A percentile compares a stretch with the other conserved stretches of the same genome.
Evolutionary conservation across 352 stramenopile species (phyloP).

Genomic region (Globisporangium spiculum): DNA sequence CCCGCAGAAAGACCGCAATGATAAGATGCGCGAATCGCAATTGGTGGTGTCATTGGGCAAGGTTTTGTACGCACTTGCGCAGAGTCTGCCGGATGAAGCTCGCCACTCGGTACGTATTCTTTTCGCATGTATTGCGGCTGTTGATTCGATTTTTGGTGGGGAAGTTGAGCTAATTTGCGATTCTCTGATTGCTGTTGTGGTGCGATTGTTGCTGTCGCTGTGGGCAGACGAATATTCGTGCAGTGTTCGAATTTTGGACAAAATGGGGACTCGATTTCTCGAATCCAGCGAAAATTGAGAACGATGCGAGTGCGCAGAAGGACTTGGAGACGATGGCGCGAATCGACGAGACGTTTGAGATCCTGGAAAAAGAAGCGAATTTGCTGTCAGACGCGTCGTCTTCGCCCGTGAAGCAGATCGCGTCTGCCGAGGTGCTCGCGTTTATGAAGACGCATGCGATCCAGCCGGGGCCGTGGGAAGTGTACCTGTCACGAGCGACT

Average conservation of each 20-base stretch:
- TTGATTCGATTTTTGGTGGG: background rate
- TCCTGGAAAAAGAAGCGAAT: constrained; percentile 53
- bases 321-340: constrained; percentile 44
- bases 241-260: constrained; percentile 80
- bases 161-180: constrained; percentile 9
- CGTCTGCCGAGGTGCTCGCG: constrained; percentile 58
- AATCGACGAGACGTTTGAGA: constrained; percentile 63
- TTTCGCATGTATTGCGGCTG: background rate
- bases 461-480: constrained; percentile 73
- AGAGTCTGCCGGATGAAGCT: constrained; percentile 58
- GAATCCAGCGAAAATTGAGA: constrained; percentile 23
- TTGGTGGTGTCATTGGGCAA: constrained; percentile 68
- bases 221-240: constrained; percentile 58
- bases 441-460: constrained; percentile 82
- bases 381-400: constrained; percentile 57
- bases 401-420: constrained; percentile 62
- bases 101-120: constrained; percentile 59
- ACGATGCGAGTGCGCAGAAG: constrained; percentile 28
- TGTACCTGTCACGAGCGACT: constrained; percentile 69
- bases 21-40: constrained; percentile 66
- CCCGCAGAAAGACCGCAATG: constrained; percentile 71
- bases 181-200: background rate
- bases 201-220: constrained; percentile 3
- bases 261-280: constrained; percentile 79
- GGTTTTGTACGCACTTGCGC: constrained; percentile 55